phyloP scores from a whole-genome alignment of 2,329 filamentous ascomycete genomes.

The Camptophora hylomeconis region DNA sequence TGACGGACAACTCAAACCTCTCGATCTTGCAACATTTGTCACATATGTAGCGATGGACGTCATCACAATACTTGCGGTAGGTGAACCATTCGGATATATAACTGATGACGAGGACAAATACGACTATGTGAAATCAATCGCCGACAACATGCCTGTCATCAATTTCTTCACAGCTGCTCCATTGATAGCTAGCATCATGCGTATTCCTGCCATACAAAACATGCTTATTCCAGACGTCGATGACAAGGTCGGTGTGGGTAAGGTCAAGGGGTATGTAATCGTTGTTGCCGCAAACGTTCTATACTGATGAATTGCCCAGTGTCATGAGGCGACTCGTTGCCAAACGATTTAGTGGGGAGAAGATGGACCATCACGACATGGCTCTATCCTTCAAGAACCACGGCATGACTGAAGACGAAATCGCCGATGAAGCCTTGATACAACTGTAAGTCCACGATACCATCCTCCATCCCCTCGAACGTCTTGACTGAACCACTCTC shows the following conservation, averaged over 20 bases:
- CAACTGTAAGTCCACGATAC: too few relatives aligned
- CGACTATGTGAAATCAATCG: constrained; percentile 24
- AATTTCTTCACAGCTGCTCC: constrained; percentile 26
- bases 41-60: constrained; percentile 45
- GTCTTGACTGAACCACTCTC: too few relatives aligned
- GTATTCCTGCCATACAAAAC: constrained; percentile 6
- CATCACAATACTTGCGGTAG: constrained; percentile 41
- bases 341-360: neutral
- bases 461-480: too few relatives aligned
- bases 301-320: too few relatives aligned
- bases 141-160: constrained; percentile 28
- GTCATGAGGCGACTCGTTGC: too few relatives aligned
- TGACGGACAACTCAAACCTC: constrained; percentile 16
- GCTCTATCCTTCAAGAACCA: constrained; percentile 8
- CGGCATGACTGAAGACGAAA: constrained; percentile 9
- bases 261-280: constrained; percentile 15
- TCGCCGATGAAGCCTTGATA: constrained; percentile 10
- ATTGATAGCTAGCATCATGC: constrained; percentile 22
- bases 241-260: constrained; percentile 9
- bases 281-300: constrained; percentile 15
- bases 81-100: constrained; percentile 35
- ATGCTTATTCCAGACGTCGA: constrained; percentile 7
- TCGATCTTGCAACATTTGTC: constrained; percentile 36
- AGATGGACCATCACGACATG: constrained; percentile 7
- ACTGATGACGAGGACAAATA: constrained; percentile 31